phyloP scores from a whole-genome alignment of 1,284 basidiomycete species.

The Peniophora sp. region DNA sequence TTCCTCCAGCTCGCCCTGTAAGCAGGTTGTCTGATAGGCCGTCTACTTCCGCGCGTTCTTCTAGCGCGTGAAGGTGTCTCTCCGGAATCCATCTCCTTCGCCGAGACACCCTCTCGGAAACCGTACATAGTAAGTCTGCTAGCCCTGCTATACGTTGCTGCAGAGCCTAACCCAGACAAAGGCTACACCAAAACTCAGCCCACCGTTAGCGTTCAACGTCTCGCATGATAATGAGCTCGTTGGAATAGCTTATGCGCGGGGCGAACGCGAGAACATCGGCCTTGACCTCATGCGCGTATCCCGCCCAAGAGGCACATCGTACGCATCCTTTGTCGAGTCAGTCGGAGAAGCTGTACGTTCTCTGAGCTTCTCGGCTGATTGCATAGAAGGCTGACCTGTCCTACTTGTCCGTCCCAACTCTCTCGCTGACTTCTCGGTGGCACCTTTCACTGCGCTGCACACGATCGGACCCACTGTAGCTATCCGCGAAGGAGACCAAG shows the following conservation, averaged over 20 bases:
- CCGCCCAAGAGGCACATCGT: slow-evolving; percentile 48
- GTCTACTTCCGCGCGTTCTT: slow-evolving; percentile 56
- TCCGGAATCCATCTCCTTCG: slow-evolving; percentile 40
- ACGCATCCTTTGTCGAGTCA: slow-evolving; percentile 52
- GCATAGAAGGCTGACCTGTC: slow-evolving; percentile 1
- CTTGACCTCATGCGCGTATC: slow-evolving; percentile 73
- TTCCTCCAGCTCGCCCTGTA: slow-evolving; percentile 1
- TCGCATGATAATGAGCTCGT: slow-evolving; percentile 71
- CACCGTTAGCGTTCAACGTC: slow-evolving; percentile 66
- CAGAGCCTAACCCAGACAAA: slow-evolving; percentile 16
- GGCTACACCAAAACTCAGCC: slow-evolving; percentile 34
- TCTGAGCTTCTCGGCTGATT: slow-evolving; percentile 2
- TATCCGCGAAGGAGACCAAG: slow-evolving; percentile 45
- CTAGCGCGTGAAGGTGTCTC: slow-evolving; percentile 46
- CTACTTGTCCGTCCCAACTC: neutral
- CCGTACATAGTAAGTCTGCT: slow-evolving; percentile 50
- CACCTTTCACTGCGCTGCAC: neutral
- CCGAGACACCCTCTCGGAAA: slow-evolving; percentile 54
- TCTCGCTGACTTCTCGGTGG: neutral
- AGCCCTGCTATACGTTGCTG: neutral
- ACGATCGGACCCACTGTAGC: slow-evolving; percentile 26
- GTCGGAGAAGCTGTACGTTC: slow-evolving; percentile 56
- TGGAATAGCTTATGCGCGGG: slow-evolving; percentile 56
- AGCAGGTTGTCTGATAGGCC: slow-evolving; percentile 65
- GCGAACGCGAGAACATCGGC: slow-evolving; percentile 45